Evolutionary conservation across 176 grass and related monocot genomes (phyloP).

Genomic region (Rhynchospora breviuscula): DNA sequence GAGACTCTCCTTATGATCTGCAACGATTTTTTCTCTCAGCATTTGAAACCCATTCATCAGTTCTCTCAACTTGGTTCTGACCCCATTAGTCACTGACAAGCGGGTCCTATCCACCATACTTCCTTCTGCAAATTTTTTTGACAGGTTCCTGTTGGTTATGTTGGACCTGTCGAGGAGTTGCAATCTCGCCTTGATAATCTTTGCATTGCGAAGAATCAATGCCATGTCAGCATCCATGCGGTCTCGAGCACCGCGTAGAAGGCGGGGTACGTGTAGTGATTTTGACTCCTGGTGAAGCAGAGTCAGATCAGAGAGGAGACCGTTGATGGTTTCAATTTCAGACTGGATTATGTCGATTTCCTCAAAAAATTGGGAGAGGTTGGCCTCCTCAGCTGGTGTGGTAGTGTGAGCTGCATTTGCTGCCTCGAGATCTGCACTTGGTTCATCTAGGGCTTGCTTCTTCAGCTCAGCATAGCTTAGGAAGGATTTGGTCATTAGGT

Average conservation of each 20-base stretch:
- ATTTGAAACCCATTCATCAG: conserved; percentile 38
- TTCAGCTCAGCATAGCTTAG: conserved; percentile 18
- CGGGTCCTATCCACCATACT: conserved; percentile 36
- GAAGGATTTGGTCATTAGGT: conserved; percentile 32
- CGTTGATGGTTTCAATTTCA: conserved; percentile 26
- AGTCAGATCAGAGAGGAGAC: conserved; percentile 32
- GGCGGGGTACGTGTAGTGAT: conserved; percentile 24
- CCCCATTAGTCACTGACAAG: conserved; percentile 32
- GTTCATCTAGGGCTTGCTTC: conserved; percentile 20
- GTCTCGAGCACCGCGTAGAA: conserved; percentile 34
- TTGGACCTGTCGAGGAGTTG: conserved; percentile 33
- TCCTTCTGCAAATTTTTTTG: conserved; percentile 22
- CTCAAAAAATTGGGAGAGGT: conserved; percentile 27
- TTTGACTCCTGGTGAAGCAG: conserved; percentile 33
- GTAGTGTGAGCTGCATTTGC: not conserved
- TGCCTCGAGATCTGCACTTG: conserved; percentile 9
- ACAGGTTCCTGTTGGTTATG: conserved; percentile 30
- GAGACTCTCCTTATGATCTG: conserved; percentile 37
- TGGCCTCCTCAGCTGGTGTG: conserved; percentile 10
- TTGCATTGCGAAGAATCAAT: conserved; percentile 40
- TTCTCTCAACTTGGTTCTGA: conserved; percentile 32
- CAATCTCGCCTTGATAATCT: conserved; percentile 36
- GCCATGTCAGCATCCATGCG: conserved; percentile 37
- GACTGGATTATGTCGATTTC: conserved; percentile 34
- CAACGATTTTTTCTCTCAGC: conserved; percentile 32